A percentile compares a stretch with the other conserved stretches of the same genome.
phyloP scores from a whole-genome alignment of 257 asterid genomes.

The Solanum dulcamara region DNA sequence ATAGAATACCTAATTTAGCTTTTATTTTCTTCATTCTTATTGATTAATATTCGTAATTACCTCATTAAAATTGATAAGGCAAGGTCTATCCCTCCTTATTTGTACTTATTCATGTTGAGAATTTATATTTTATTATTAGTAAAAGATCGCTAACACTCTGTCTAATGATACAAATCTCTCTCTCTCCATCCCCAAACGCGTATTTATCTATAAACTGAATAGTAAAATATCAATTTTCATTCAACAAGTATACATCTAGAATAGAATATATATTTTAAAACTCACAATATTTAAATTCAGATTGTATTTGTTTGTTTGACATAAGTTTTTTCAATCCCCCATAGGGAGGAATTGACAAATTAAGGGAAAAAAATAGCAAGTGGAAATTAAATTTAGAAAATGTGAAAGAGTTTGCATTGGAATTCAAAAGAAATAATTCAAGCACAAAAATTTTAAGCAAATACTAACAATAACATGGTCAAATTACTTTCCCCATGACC shows the following conservation, averaged over 20 bases:
- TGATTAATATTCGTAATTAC: background rate
- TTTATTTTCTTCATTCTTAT: background rate
- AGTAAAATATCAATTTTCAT: background rate
- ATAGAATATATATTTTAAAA: background rate
- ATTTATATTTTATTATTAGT: background rate
- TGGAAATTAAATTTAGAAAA: background rate
- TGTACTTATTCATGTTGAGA: background rate
- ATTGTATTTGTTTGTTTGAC: background rate
- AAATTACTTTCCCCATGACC: background rate
- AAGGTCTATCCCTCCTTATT: background rate
- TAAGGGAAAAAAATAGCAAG: background rate
- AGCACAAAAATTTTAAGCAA: background rate
- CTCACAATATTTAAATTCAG: background rate
- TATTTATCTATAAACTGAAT: background rate
- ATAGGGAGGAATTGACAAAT: background rate
- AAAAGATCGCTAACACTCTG: no score
- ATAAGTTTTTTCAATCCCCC: background rate
- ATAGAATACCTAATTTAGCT: background rate
- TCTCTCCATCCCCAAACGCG: no score
- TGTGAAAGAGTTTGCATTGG: background rate
- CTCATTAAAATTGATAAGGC: background rate
- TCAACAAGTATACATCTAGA: background rate
- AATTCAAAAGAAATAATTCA: background rate
- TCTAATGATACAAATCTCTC: no score
- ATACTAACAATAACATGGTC: background rate